Conservation (phyloP, 1,139 yeast genomes). For the Spathaspora sp. region DNA sequence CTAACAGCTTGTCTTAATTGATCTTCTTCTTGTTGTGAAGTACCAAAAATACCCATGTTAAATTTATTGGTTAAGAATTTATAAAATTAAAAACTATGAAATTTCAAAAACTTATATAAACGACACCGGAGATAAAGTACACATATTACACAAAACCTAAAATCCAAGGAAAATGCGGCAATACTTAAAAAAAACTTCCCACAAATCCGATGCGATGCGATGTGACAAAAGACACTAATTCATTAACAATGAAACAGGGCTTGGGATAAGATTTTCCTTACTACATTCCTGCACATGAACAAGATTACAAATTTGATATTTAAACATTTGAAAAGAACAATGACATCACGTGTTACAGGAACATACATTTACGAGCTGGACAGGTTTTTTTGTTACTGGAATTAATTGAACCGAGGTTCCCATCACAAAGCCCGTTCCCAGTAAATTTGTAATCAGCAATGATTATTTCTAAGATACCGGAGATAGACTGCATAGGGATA, state of each 20-base stretch:
- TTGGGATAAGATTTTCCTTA: too few relatives aligned
- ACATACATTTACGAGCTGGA: background rate
- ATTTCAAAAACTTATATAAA: background rate
- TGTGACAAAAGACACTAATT: background rate
- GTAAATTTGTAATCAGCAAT: too few relatives aligned
- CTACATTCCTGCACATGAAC: background rate
- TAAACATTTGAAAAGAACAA: background rate
- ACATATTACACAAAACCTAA: background rate
- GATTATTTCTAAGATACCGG: too few relatives aligned
- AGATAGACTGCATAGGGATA: too few relatives aligned
- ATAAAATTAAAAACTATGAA: too few relatives aligned
- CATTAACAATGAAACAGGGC: too few relatives aligned
- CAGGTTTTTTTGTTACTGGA: background rate
- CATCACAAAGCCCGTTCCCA: too few relatives aligned
- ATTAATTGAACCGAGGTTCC: background rate
- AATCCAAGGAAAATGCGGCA: background rate
- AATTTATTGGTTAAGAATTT: background rate
- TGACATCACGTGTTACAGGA: background rate
- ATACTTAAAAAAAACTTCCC: background rate
- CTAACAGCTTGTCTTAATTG: slow-evolving; percentile 36
- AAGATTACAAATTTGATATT: background rate
- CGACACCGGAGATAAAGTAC: background rate
- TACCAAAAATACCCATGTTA: slow-evolving; percentile 32
- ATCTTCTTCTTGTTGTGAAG: slow-evolving; percentile 37
- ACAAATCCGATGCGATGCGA: background rate